These are phyloP conservation scores for Raffaelea ambrosiae DNA, from an alignment of 2,329 filamentous ascomycete genomes.

Conservation along the genomic window DNA sequence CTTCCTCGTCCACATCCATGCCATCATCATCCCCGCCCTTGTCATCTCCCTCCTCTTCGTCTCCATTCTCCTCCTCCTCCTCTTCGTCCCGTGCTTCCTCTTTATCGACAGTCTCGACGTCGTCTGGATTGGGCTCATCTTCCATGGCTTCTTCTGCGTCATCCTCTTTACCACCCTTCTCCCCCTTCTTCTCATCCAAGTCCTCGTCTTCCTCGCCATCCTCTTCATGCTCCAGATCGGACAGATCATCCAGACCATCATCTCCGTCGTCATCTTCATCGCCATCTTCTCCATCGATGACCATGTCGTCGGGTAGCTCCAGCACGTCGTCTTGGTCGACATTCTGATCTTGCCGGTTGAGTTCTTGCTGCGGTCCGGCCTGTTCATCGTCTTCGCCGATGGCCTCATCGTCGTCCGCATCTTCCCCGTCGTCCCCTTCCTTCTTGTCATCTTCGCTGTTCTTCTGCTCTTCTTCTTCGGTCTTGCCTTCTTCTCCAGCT, in stretches of 20 bases:
- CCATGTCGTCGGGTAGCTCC: slow-evolving; percentile 81
- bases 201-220: slow-evolving; percentile 75
- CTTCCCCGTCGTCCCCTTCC: slow-evolving; percentile 33
- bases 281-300: slow-evolving; percentile 72
- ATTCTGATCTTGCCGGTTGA: slow-evolving; percentile 60
- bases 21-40: slow-evolving; percentile 15
- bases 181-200: slow-evolving; percentile 78
- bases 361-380: slow-evolving; percentile 43
- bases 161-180: slow-evolving; percentile 58
- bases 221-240: slow-evolving; percentile 29
- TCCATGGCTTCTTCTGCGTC: slow-evolving; percentile 28
- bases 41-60: slow-evolving; percentile 26
- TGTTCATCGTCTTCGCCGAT: slow-evolving; percentile 53
- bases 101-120: slow-evolving; percentile 10
- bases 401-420: slow-evolving; percentile 50
- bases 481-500: slow-evolving; percentile 51
- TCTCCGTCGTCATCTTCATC: slow-evolving; percentile 49
- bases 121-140: slow-evolving; percentile 27
- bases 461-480: slow-evolving; percentile 43
- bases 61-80: slow-evolving; percentile 31
- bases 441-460: slow-evolving; percentile 28
- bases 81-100: slow-evolving; percentile 38
- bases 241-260: slow-evolving; percentile 43
- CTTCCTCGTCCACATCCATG: slow-evolving; percentile 43
- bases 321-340: slow-evolving; percentile 74